Evolutionary conservation across 2,329 filamentous ascomycete species (phyloP).

Genomic region (Ophiostoma pallidulum): DNA sequence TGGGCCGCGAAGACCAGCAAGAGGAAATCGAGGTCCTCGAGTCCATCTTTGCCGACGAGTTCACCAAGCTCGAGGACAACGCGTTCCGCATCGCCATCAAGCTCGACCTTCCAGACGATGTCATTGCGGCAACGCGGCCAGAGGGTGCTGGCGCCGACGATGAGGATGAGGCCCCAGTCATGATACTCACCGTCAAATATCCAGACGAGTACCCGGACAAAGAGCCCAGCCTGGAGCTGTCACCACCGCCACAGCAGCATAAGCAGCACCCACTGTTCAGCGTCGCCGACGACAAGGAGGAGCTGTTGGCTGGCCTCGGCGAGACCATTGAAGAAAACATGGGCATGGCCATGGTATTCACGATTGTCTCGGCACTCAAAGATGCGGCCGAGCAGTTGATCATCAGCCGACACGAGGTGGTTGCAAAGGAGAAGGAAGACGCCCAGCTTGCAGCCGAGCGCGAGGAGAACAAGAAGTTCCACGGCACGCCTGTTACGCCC

Average conservation of each 20-base stretch:
- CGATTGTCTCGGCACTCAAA: conserved; percentile 77
- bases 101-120: conserved; percentile 64
- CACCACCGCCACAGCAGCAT: conserved; percentile 48
- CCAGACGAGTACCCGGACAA: conserved; percentile 86
- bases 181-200: conserved; percentile 80
- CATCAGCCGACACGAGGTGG: conserved; percentile 58
- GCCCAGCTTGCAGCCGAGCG: conserved; percentile 55
- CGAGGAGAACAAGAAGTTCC: conserved; percentile 94
- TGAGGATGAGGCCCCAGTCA: conserved; percentile 52
- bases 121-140: not conserved
- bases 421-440: conserved; percentile 49
- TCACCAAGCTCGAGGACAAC: conserved; percentile 88
- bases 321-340: conserved; percentile 83
- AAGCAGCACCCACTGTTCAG: conserved; percentile 64
- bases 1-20: conserved; percentile 77
- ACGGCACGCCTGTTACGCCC: conserved; percentile 78
- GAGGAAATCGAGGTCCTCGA: conserved; percentile 97
- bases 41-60: conserved; percentile 97
- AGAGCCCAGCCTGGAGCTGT: conserved; percentile 72
- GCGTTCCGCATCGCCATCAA: conserved; percentile 79
- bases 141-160: conserved; percentile 30
- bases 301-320: conserved; percentile 60
- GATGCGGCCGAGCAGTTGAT: conserved; percentile 85
- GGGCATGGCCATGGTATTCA: conserved; percentile 97
- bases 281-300: conserved; percentile 67